phyloP scores from a whole-genome alignment of 805 yeast genomes.

The Yamadazyma phyllophila region DNA sequence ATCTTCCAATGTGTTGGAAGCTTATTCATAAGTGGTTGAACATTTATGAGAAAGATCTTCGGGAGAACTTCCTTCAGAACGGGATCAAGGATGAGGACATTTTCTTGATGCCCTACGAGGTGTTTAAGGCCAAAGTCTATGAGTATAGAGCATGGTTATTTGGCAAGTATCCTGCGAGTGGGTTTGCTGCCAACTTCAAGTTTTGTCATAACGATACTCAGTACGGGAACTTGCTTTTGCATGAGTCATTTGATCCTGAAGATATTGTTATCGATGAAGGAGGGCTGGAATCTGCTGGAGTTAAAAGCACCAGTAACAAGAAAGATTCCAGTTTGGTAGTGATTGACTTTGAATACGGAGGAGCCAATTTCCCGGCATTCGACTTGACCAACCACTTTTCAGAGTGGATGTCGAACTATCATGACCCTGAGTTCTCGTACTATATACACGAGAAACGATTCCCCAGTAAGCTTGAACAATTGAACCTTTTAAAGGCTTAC shows the following conservation, averaged over 20 bases:
- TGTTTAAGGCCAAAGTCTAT: constrained; percentile 48
- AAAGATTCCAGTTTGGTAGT: constrained; percentile 67
- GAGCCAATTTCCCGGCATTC: constrained; percentile 83
- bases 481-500: constrained; percentile 74
- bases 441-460: constrained; percentile 53
- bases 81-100: constrained; percentile 32
- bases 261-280: constrained; percentile 25
- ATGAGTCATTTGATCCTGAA: constrained; percentile 51
- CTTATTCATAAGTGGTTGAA: constrained; percentile 70
- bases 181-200: constrained; percentile 50
- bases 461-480: constrained; percentile 68
- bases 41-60: constrained; percentile 45
- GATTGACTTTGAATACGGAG: constrained; percentile 95
- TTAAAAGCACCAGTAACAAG: constrained; percentile 29
- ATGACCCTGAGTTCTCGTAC: constrained; percentile 52
- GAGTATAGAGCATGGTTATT: constrained; percentile 65
- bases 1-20: constrained; percentile 70
- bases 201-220: constrained; percentile 98
- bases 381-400: constrained; percentile 92
- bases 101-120: constrained; percentile 46
- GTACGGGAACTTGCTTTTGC: constrained; percentile 84
- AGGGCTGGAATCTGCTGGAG: constrained; percentile 10
- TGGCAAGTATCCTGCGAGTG: constrained; percentile 43
- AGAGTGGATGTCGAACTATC: constrained; percentile 97
- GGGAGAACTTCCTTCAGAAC: constrained; percentile 23